Conservation (phyloP, 345 rosid genomes). For the Combretum micranthum region DNA sequence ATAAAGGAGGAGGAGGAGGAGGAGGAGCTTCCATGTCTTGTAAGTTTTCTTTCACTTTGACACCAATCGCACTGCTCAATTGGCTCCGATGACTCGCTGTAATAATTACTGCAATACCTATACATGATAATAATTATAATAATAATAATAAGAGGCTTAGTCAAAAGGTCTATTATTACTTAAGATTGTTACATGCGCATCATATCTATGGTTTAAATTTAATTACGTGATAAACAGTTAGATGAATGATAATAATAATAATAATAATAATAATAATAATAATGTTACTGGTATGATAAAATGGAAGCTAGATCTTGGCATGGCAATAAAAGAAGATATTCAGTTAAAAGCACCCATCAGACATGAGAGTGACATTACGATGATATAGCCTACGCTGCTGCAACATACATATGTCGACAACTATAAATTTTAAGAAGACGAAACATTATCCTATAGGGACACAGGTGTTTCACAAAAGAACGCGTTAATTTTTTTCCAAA, state of each 20-base stretch:
- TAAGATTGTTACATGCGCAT: neutral
- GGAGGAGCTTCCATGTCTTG: constrained; percentile 34
- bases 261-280: constrained; percentile 14
- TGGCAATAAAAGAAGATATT: constrained; percentile 15
- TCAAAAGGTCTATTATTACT: neutral
- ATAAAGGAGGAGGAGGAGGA: neutral
- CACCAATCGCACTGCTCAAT: constrained; percentile 88
- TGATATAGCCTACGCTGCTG: neutral
- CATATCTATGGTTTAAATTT: neutral
- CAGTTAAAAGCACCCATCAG: constrained; percentile 23
- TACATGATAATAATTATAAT: neutral
- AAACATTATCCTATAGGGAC: too few relatives aligned
- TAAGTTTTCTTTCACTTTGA: constrained; percentile 44
- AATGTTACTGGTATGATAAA: neutral
- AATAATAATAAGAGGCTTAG: too few relatives aligned
- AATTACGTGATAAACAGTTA: neutral
- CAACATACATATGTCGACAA: constrained; percentile 2
- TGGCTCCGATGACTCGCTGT: constrained; percentile 55
- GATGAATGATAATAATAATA: neutral
- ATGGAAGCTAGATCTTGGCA: neutral
- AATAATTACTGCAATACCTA: constrained; percentile 92
- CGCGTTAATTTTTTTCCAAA: too few relatives aligned
- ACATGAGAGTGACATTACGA: constrained; percentile 2
- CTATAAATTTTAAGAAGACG: too few relatives aligned
- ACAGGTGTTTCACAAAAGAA: too few relatives aligned